These are phyloP conservation scores for Monosporascus sp. DNA, from an alignment of 2,329 filamentous ascomycete species.

Conservation along the genomic window DNA sequence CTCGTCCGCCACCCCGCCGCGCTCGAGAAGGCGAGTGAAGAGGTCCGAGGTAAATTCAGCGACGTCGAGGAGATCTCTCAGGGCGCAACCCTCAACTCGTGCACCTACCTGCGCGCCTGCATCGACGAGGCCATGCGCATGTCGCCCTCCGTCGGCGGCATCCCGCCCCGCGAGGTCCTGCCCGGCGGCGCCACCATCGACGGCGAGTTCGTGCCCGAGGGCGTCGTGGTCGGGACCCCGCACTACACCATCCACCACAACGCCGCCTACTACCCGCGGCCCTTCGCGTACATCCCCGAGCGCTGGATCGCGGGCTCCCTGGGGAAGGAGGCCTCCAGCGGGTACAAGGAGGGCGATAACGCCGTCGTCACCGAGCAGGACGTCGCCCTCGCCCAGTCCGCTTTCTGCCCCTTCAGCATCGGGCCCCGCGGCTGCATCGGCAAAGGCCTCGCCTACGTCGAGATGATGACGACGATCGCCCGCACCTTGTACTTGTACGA, in stretches of 20 bases:
- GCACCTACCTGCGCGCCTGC: slow-evolving; percentile 57
- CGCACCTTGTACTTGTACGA: slow-evolving; percentile 58
- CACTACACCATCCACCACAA: slow-evolving; percentile 68
- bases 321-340: slow-evolving; percentile 26
- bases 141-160: slow-evolving; percentile 55
- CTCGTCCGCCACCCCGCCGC: slow-evolving; percentile 47
- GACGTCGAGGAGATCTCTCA: slow-evolving; percentile 51
- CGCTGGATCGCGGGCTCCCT: slow-evolving; percentile 53
- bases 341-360: slow-evolving; percentile 18
- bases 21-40: slow-evolving; percentile 41
- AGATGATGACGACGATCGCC: slow-evolving; percentile 60
- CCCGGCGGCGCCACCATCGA: slow-evolving; percentile 50
- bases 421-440: slow-evolving; percentile 69
- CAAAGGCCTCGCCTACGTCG: slow-evolving; percentile 62
- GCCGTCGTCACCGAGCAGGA: slow-evolving; percentile 43
- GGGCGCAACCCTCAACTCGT: slow-evolving; percentile 43
- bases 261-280: slow-evolving; percentile 53
- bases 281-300: slow-evolving; percentile 57
- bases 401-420: slow-evolving; percentile 70
- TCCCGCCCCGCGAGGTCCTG: slow-evolving; percentile 55
- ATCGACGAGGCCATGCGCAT: slow-evolving; percentile 62
- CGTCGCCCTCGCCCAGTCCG: slow-evolving; percentile 52
- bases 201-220: slow-evolving; percentile 48
- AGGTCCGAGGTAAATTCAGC: slow-evolving; percentile 48
- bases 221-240: slow-evolving; percentile 58